A percentile compares a stretch with the other conserved stretches of the same genome.
phyloP scores from a whole-genome alignment of 225 moss, liverwort and hornwort genomes.

The Thuidium tamariscinum region DNA sequence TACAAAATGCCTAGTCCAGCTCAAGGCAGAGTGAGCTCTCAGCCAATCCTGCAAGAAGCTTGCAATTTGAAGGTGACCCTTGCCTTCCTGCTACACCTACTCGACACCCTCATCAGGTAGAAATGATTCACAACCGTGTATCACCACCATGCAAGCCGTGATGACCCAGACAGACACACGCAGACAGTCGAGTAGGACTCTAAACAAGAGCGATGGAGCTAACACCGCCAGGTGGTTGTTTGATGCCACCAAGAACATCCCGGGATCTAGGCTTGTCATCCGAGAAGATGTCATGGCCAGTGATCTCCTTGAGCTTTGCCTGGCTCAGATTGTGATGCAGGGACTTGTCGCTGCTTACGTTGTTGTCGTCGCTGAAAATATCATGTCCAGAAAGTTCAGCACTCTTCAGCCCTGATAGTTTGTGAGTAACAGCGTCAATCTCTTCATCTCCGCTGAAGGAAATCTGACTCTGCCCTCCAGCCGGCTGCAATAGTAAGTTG shows the following conservation, averaged over 20 bases:
- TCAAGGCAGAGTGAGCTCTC: constrained; percentile 37
- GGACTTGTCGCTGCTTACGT: constrained; percentile 30
- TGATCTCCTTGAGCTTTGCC: constrained; percentile 86
- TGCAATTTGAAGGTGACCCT: constrained; percentile 43
- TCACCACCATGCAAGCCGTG: constrained; percentile 25
- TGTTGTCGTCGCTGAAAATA: constrained; percentile 79
- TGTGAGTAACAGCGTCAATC: constrained; percentile 41
- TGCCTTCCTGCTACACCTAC: constrained; percentile 45
- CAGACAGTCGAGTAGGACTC: not conserved
- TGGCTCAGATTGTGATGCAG: constrained; percentile 78
- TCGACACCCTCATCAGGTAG: constrained; percentile 36
- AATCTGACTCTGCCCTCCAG: constrained; percentile 93
- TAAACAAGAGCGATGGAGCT: constrained; percentile 90
- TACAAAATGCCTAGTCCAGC: constrained; percentile 50
- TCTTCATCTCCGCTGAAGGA: constrained; percentile 49
- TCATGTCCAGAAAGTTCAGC: constrained; percentile 92
- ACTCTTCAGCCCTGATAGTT: constrained; percentile 75
- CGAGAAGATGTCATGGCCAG: constrained; percentile 88
- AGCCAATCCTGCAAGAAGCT: constrained; percentile 39
- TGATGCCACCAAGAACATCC: constrained; percentile 90
- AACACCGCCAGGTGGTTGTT: constrained; percentile 91
- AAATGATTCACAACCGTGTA: constrained; percentile 20
- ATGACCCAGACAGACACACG: constrained; percentile 6
- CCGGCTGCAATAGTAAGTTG: constrained; percentile 59
- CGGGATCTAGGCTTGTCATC: constrained; percentile 82